Evolutionary conservation across 2,329 filamentous ascomycete species (phyloP), one percentile per base, ranked within the genome.

Genomic region (Knufia petricola): DNA sequence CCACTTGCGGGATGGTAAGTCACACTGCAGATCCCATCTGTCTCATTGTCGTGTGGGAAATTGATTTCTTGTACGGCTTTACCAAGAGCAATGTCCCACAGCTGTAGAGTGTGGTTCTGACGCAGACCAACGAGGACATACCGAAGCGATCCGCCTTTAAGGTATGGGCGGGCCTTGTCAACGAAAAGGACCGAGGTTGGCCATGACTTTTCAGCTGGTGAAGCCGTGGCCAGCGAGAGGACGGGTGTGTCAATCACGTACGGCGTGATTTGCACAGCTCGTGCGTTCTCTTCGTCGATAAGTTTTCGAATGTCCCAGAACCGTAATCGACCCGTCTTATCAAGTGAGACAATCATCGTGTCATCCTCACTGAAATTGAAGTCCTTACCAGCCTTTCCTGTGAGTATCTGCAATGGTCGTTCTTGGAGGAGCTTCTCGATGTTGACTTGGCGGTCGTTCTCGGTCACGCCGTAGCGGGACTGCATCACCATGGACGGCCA

Each of bases 111-210:
- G 70, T 98, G 92, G 68, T 98, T 98, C 67, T 98, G 92, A 72
- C 96, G 95, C 79, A 96, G 87, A 60, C 92, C 92, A 54, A 98
- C 87, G 64, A 98, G 83, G 72, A 98, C 84, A 71, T 98, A 98
- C 53, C 92, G 82, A 54, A 95, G 75, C 41, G 94, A 89, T 61
- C 85, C 84, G 52, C 85, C 84, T 70, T 92, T 95, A 69, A 83
- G 79, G 68, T 94, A 95, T 39, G 92, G 88, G 54, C 89, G 85
- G 67, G 89, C 81, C 74, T 96, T 98, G 70, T 98, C 92, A 59
- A 98, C 81, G 67, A 98, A 84, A 64, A 95, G 78, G 50, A 98
- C 87, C 20, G 92, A 96, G 2, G 90, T 96, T 4, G 94, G 90
- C 82, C 89, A 95, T 3, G 89, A 89, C 72, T 96, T 95, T 65